Conservation (phyloP, 257 asterid genomes). For the Anisodus acutangulus region DNA sequence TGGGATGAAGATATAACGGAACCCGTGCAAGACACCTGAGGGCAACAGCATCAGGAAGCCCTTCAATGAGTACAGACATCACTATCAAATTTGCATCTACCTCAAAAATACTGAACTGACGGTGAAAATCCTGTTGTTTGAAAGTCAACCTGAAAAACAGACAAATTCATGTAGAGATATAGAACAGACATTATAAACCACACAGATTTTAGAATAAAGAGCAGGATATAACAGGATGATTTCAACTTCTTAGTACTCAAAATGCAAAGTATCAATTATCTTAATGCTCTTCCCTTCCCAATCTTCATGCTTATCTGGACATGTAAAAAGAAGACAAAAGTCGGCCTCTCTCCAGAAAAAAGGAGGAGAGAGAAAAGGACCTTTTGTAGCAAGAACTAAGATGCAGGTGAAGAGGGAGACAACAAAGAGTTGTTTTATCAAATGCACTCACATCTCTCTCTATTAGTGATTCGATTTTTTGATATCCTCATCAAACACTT, state of each 20-base stretch:
- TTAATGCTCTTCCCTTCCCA: neutral
- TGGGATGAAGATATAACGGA: constrained; percentile 84
- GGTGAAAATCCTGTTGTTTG: constrained; percentile 33
- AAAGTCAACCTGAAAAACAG: constrained; percentile 9
- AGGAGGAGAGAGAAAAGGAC: neutral
- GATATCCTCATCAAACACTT: neutral
- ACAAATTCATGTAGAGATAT: constrained; percentile 19
- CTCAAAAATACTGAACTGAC: constrained; percentile 21
- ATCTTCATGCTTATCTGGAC: neutral
- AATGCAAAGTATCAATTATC: neutral
- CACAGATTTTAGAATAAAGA: neutral
- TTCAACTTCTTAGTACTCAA: neutral
- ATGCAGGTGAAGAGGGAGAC: neutral
- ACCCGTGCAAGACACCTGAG: constrained; percentile 94
- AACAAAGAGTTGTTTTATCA: neutral
- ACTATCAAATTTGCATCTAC: constrained; percentile 39
- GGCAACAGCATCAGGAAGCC: constrained; percentile 96
- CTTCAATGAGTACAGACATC: constrained; percentile 97
- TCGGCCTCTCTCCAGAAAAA: neutral
- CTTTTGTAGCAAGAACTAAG: constrained; percentile 12
- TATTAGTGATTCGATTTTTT: neutral
- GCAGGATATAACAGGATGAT: neutral
- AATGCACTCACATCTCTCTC: neutral
- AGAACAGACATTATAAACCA: neutral
- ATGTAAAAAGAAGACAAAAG: neutral